Evolutionary conservation across 169 alveolate genomes (phyloP).

Genomic region (Eimeria falciformis): DNA sequence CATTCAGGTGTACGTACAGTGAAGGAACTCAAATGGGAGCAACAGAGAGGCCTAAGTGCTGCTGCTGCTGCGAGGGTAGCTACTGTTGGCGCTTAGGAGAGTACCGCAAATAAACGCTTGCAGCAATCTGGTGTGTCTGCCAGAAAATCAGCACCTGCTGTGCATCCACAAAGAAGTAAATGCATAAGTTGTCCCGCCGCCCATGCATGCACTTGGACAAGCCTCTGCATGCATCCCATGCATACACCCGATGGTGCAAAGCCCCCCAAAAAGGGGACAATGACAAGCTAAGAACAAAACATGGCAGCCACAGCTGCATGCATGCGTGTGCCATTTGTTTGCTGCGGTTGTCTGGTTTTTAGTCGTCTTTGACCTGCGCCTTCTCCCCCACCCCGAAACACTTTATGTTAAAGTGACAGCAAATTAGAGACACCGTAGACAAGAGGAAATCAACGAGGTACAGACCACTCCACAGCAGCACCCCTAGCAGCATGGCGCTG

Average conservation of each 20-base stretch:
- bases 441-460: conserved; percentile 35
- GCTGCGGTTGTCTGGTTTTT: background rate
- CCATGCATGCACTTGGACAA: background rate
- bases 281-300: too few species aligned
- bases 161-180: too few species aligned
- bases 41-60: too few species aligned
- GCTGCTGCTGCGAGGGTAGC: too few species aligned
- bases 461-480: conserved; percentile 34
- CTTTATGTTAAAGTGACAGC: conserved; percentile 28
- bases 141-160: too few species aligned
- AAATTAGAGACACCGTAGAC: conserved; percentile 36
- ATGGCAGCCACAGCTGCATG: too few species aligned
- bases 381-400: conserved; percentile 31
- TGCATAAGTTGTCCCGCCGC: background rate
- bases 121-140: too few species aligned
- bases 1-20: too few species aligned
- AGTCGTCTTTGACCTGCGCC: background rate
- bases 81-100: too few species aligned
- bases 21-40: too few species aligned
- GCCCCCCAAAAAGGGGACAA: background rate
- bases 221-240: background rate
- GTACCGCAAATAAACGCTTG: too few species aligned
- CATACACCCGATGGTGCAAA: conserved; percentile 5
- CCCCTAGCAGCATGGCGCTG: conserved; percentile 1
- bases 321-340: background rate